phyloP scores from a whole-genome alignment of 441 rosid genomes.

The Adansonia grandidieri region DNA sequence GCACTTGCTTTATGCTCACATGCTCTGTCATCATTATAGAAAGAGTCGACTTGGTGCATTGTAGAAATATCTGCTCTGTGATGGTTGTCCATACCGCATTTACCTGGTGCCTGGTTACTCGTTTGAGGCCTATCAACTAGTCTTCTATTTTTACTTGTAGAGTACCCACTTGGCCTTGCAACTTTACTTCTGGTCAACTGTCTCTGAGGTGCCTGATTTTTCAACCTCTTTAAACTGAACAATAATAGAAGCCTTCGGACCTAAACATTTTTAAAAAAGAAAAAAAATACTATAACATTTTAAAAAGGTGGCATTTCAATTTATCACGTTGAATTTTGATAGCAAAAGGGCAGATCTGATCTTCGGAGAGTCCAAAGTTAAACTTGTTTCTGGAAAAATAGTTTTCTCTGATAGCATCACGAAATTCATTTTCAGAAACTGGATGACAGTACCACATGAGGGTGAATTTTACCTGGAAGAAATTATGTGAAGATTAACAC shows the following conservation, averaged over 20 bases:
- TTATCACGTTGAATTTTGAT: constrained; percentile 1
- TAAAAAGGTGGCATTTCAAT: background rate
- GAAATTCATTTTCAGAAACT: constrained; percentile 56
- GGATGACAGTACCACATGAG: constrained; percentile 57
- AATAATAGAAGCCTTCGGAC: constrained; percentile 49
- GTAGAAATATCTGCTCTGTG: constrained; percentile 25
- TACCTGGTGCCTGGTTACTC: constrained; percentile 20
- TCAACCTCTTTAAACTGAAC: constrained; percentile 48
- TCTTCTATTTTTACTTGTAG: constrained; percentile 26
- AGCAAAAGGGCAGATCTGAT: constrained; percentile 47
- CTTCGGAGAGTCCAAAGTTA: constrained; percentile 64
- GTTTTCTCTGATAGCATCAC: constrained; percentile 55
- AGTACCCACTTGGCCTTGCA: constrained; percentile 8
- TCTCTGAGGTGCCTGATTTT: constrained; percentile 27
- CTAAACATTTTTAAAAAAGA: constrained; percentile 35
- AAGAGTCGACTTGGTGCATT: constrained; percentile 27
- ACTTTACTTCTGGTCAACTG: constrained; percentile 23
- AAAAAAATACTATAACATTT: background rate
- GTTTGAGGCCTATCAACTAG: constrained; percentile 11
- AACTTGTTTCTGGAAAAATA: constrained; percentile 60
- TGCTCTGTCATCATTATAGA: constrained; percentile 20
- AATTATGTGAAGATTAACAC: background rate
- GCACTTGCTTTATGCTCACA: constrained; percentile 29
- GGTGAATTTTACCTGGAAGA: constrained; percentile 52
- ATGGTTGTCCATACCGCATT: constrained; percentile 28